These are phyloP conservation scores for Thermothelomyces thermophilus DNA, from an alignment of 2,329 filamentous ascomycete genomes.

Conservation along the genomic window DNA sequence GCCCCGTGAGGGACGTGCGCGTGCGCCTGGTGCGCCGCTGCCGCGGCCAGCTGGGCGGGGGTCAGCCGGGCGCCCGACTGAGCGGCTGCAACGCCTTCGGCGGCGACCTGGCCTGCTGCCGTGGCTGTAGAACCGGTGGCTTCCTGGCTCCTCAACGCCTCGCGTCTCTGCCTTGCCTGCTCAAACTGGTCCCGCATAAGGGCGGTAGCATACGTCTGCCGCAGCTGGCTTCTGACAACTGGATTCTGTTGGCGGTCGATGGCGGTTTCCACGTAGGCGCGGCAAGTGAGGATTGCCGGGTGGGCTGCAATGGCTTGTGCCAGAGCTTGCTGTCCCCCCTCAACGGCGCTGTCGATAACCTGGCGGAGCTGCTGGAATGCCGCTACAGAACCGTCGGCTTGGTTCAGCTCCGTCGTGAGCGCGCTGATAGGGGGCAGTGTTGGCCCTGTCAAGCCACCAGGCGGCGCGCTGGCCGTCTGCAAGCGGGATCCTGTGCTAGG, in stretches of 20 bases:
- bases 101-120: not conserved
- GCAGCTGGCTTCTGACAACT: conserved; percentile 41
- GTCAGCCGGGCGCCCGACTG: conserved; percentile 7
- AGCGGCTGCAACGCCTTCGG: not conserved
- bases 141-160: conserved; percentile 24
- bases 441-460: conserved; percentile 4
- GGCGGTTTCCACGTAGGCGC: conserved; percentile 41
- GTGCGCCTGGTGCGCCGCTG: conserved; percentile 21
- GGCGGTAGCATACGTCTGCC: conserved; percentile 43
- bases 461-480: conserved; percentile 15
- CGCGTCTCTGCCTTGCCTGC: conserved; percentile 30
- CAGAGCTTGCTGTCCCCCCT: conserved; percentile 43
- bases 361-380: conserved; percentile 39
- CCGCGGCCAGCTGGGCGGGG: conserved; percentile 14
- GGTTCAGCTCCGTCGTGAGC: conserved; percentile 22
- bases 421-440: conserved; percentile 13
- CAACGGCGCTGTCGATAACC: conserved; percentile 48
- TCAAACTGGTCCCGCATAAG: conserved; percentile 41
- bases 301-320: conserved; percentile 40
- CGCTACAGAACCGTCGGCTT: conserved; percentile 26
- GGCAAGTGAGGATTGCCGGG: conserved; percentile 43
- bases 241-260: conserved; percentile 48
- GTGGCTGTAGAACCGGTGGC: not conserved
- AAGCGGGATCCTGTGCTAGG: conserved; percentile 7
- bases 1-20: conserved; percentile 18